These are phyloP conservation scores for Rhizopogon roseolus DNA, from an alignment of 768 basidiomycete species.

Conservation along the genomic window DNA sequence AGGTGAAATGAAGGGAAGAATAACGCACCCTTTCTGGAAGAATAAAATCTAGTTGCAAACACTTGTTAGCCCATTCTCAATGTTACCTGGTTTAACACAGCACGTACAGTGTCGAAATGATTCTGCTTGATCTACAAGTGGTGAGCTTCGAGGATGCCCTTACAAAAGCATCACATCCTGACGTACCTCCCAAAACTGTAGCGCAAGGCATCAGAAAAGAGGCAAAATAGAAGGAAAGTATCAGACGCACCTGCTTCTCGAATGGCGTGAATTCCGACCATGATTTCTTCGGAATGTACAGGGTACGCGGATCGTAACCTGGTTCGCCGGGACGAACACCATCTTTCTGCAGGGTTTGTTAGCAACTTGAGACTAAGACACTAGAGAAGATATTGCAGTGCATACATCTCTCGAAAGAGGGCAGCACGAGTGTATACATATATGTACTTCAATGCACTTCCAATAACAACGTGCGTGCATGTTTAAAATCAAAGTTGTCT, in stretches of 20 bases:
- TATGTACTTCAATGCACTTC: neutral
- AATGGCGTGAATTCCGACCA: conserved; percentile 92
- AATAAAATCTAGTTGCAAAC: conserved; percentile 62
- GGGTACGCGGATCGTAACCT: conserved; percentile 86
- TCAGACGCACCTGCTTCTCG: conserved; percentile 69
- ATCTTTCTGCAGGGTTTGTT: conserved; percentile 58
- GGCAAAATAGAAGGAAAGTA: neutral
- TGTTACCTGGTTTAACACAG: neutral
- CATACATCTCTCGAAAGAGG: too few species aligned
- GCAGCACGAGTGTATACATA: neutral
- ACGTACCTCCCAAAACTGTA: conserved; percentile 72
- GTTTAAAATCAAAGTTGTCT: neutral
- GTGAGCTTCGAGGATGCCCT: conserved; percentile 12
- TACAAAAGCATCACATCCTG: neutral
- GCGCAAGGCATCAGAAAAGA: neutral
- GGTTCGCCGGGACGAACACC: conserved; percentile 71
- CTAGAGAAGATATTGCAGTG: neutral
- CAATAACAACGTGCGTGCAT: neutral
- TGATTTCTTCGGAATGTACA: conserved; percentile 69
- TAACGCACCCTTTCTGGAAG: conserved; percentile 90
- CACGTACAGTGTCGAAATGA: conserved; percentile 84
- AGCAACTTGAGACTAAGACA: neutral
- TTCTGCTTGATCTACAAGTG: conserved; percentile 84
- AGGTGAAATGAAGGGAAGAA: conserved; percentile 3
- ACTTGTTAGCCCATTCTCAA: neutral